Percentiles rank a stretch among this genome's conserved stretches.
phyloP scores from a whole-genome alignment of 306 rosid genomes.

The Vigna radiata region DNA sequence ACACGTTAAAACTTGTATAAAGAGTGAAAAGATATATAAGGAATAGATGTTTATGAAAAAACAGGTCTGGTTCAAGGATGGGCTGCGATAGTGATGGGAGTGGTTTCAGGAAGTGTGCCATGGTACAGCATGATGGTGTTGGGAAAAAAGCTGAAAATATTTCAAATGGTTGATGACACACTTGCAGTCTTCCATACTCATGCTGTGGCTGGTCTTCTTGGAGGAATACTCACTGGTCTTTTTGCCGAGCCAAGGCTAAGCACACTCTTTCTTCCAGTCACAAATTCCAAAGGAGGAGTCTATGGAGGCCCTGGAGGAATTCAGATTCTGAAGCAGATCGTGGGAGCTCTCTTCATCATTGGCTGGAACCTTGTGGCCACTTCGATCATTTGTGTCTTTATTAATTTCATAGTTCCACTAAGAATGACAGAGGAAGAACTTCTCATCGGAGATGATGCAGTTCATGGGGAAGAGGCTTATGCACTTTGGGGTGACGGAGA shows the following conservation, averaged over 20 bases:
- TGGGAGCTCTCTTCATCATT: conserved; percentile 54
- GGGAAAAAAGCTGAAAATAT: conserved; percentile 51
- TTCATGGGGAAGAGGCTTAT: conserved; percentile 75
- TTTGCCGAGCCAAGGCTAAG: conserved; percentile 60
- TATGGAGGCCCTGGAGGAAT: conserved; percentile 63
- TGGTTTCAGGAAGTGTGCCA: conserved; percentile 67
- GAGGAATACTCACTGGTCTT: conserved; percentile 66
- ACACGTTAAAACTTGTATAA: no score
- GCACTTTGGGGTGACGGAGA: conserved; percentile 75
- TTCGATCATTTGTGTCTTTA: conserved; percentile 52
- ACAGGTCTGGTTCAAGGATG: conserved; percentile 70
- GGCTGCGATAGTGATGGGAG: conserved; percentile 72
- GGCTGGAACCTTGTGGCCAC: conserved; percentile 63
- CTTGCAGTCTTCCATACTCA: conserved; percentile 72
- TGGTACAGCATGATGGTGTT: conserved; percentile 71
- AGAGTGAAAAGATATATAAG: no score
- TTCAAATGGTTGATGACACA: conserved; percentile 63
- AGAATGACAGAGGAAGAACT: conserved; percentile 68
- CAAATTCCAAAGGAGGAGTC: conserved; percentile 50
- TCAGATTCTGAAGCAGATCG: conserved; percentile 62
- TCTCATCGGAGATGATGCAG: conserved; percentile 63
- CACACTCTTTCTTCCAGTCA: conserved; percentile 49
- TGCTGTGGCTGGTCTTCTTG: conserved; percentile 64
- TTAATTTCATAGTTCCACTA: conserved; percentile 46
- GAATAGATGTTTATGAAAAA: background rate